Conservation (phyloP, 108 stramenopile genomes). For the Thalassiosira profunda region DNA sequence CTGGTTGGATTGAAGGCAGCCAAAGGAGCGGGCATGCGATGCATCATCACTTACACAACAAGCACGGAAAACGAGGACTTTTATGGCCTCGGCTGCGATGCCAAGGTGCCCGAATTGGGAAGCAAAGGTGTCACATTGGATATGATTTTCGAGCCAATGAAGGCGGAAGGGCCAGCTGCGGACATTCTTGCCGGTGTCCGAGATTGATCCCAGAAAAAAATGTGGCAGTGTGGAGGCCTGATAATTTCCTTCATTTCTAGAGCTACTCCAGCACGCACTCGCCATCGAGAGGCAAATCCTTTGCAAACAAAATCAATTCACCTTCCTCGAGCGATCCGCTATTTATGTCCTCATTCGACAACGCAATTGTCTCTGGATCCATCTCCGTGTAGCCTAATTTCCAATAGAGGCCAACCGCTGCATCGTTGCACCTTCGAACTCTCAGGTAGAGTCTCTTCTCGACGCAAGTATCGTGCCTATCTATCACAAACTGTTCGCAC, state of each 20-base stretch:
- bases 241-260: no score
- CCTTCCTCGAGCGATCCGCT: slow-evolving; percentile 49
- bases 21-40: slow-evolving; percentile 90
- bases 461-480: slow-evolving; percentile 20
- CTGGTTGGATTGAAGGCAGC: slow-evolving; percentile 89
- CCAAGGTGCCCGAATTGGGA: slow-evolving; percentile 83
- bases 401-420: slow-evolving; percentile 62
- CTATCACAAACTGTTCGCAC: slow-evolving; percentile 59
- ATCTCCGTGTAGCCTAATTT: slow-evolving; percentile 58
- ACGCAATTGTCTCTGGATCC: slow-evolving; percentile 25
- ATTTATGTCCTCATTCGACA: slow-evolving; percentile 46
- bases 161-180: slow-evolving; percentile 50
- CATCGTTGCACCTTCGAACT: slow-evolving; percentile 56
- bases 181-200: slow-evolving; percentile 71
- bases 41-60: slow-evolving; percentile 88
- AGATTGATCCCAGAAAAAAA: slow-evolving; percentile 53
- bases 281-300: slow-evolving; percentile 9
- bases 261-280: no score
- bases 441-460: slow-evolving; percentile 51
- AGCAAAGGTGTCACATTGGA: slow-evolving; percentile 68
- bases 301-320: slow-evolving; percentile 36
- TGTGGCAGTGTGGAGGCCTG: no score
- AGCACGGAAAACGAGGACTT: slow-evolving; percentile 82
- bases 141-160: slow-evolving; percentile 78
- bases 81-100: slow-evolving; percentile 81